Base-by-base conservation (phyloP, 1,284 basidiomycete species). In the Rhodotorula sp. region DNA sequence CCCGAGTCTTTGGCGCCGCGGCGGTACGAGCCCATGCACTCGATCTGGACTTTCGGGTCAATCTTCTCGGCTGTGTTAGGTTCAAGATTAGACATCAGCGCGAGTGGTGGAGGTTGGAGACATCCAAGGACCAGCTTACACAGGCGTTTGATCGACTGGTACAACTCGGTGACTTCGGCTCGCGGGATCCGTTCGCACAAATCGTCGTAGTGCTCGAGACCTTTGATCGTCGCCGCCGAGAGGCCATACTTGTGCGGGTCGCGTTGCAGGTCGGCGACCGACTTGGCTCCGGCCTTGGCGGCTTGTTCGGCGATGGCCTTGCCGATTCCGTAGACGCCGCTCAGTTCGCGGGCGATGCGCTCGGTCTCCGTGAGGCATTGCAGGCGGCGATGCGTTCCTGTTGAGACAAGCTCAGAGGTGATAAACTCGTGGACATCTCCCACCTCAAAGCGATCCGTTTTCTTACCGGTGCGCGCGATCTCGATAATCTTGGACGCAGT, bases 1-100 rank as follows among this genome's bases (percentile, higher is more conserved):
- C 93, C 93, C 67, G 90, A 94, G 62, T 86, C 1, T 83, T 82
- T 78, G 88, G 44, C 66, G 48, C 73, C 62, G 59, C 93, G 85
- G 72, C 93, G 83, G 79, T 89, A 95, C 75, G 90, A 93, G 2
- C 93, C 93, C 93, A 95, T 95, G 65, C 73, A 75, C 20, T 92
- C 87, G 22, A 95, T 82, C 77, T 86, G 87, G 30, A 95, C 80
- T 65, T 87, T 85, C 8, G 85, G 82, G 77, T 95, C 93, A 46
- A 95, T 84, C 4, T 80, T 80, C 2, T 88, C 82, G 3, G 91
- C 92, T 90, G 76, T n/a, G n/a, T n/a, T n/a, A n/a, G n/a, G n/a
- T n/a, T n/a, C n/a, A n/a, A n/a, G n/a, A n/a, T n/a, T n/a, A n/a
- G n/a, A n/a, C n/a, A n/a, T n/a, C n/a, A n/a, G n/a, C n/a, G n/a